phyloP scores from a whole-genome alignment of 306 rosid genomes.

The Prunus padus region DNA sequence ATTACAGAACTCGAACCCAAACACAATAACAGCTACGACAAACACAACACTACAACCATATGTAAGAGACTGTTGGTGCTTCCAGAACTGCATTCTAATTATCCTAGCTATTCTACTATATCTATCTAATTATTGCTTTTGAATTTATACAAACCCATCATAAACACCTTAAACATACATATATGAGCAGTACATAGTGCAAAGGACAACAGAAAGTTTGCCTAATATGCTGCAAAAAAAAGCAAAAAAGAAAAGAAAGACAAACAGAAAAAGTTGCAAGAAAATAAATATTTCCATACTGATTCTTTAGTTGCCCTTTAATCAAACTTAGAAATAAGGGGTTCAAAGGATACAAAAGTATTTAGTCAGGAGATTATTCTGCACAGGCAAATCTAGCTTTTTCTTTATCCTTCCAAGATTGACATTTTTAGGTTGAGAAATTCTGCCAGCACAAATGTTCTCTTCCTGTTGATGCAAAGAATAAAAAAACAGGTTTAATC shows the following conservation, averaged over 20 bases:
- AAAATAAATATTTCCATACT: neutral
- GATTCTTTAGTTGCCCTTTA: neutral
- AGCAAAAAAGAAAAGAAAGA: neutral
- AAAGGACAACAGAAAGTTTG: neutral
- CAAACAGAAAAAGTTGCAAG: neutral
- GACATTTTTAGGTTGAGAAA: slow-evolving; percentile 39
- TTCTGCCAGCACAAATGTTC: slow-evolving; percentile 29
- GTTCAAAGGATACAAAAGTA: slow-evolving; percentile 84
- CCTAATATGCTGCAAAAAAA: neutral
- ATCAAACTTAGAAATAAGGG: slow-evolving; percentile 4
- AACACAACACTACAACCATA: neutral
- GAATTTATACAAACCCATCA: no score
- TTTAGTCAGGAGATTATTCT: slow-evolving; percentile 84
- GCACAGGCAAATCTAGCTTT: slow-evolving; percentile 79
- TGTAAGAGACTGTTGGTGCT: no score
- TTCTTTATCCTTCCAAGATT: slow-evolving; percentile 56
- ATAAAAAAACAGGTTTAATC: slow-evolving; percentile 9
- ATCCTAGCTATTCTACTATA: no score
- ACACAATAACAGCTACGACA: neutral
- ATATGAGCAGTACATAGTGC: no score
- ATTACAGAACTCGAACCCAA: slow-evolving; percentile 5
- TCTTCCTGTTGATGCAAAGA: slow-evolving; percentile 51
- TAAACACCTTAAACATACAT: no score
- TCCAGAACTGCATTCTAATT: no score
- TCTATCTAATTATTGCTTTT: no score